Percentiles rank a stretch among this genome's conserved stretches.
Conservation (phyloP, 2,329 filamentous ascomycete species). For the Neurospora crassa region DNA sequence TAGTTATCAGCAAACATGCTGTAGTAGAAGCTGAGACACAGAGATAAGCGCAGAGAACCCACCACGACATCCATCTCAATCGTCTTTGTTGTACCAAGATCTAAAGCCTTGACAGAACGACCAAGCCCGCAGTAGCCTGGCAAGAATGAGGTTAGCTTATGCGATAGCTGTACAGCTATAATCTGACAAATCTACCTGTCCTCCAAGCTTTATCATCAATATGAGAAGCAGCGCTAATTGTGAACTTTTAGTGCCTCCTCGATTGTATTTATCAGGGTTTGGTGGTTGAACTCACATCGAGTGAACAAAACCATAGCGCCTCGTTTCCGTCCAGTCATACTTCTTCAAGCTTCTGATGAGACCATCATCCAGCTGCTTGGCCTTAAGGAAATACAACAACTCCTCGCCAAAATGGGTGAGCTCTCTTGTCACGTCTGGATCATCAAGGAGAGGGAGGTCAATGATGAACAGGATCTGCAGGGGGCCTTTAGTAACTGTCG, state of each 20-base stretch:
- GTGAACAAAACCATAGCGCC: conserved; percentile 70
- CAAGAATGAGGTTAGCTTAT: background rate
- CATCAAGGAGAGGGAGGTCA: conserved; percentile 62
- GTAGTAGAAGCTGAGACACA: background rate
- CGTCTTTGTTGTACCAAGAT: conserved; percentile 42
- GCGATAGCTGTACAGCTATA: conserved; percentile 4
- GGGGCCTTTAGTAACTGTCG: conserved; percentile 10
- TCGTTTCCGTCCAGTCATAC: conserved; percentile 75
- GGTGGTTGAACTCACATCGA: conserved; percentile 53
- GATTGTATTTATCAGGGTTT: background rate
- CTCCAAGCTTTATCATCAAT: conserved; percentile 30
- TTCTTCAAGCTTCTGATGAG: conserved; percentile 59
- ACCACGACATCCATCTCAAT: conserved; percentile 67
- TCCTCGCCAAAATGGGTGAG: conserved; percentile 55
- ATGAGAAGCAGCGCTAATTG: conserved; percentile 45
- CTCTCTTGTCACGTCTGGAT: conserved; percentile 13
- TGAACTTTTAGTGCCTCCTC: background rate
- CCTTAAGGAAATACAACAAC: conserved; percentile 59
- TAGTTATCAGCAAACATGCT: conserved; percentile 5
- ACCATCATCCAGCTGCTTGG: conserved; percentile 53
- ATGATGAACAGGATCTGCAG: conserved; percentile 74
- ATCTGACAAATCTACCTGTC: conserved; percentile 26
- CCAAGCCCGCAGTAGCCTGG: conserved; percentile 67
- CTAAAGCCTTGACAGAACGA: conserved; percentile 53
- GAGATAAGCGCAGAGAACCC: conserved; percentile 21